These are phyloP conservation scores for Claviceps arundinis DNA, from an alignment of 2,329 filamentous ascomycete species.

Conservation along the genomic window DNA sequence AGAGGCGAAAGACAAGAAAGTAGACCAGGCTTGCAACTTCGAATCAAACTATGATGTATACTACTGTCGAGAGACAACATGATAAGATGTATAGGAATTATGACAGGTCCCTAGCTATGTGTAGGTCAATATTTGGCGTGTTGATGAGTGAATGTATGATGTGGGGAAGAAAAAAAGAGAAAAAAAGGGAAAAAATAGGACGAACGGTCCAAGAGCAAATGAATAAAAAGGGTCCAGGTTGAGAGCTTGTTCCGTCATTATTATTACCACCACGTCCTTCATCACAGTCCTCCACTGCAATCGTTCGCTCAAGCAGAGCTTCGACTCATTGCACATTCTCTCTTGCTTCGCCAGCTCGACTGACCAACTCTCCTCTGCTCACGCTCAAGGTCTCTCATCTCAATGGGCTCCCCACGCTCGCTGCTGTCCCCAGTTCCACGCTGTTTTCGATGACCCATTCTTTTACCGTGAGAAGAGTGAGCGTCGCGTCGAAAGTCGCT, in stretches of 20 bases:
- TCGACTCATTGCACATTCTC: conserved; percentile 25
- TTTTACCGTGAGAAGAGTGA: conserved; percentile 16
- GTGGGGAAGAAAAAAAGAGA: too few species aligned
- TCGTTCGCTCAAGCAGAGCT: conserved; percentile 20
- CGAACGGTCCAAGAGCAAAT: neutral
- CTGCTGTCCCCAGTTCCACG: conserved; percentile 18
- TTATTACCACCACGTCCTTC: neutral
- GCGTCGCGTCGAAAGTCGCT: conserved; percentile 21
- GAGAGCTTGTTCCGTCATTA: neutral
- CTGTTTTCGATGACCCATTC: conserved; percentile 11
- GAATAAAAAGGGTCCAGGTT: neutral
- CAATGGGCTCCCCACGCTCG: conserved; percentile 16
- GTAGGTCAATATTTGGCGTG: too few species aligned
- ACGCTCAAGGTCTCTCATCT: conserved; percentile 15
- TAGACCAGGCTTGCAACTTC: too few species aligned
- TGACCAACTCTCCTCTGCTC: conserved; percentile 5
- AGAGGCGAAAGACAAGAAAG: too few species aligned
- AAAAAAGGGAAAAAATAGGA: neutral
- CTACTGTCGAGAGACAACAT: too few species aligned
- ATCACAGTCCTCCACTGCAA: neutral
- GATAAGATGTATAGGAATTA: too few species aligned
- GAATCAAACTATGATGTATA: too few species aligned
- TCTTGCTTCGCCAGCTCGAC: conserved; percentile 14
- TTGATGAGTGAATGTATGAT: too few species aligned
- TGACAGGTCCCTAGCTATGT: too few species aligned